A percentile compares a stretch with the other conserved stretches of the same genome.
Conservation (phyloP, 2,329 filamentous ascomycete genomes). For the Fusarium oligoseptatum region DNA sequence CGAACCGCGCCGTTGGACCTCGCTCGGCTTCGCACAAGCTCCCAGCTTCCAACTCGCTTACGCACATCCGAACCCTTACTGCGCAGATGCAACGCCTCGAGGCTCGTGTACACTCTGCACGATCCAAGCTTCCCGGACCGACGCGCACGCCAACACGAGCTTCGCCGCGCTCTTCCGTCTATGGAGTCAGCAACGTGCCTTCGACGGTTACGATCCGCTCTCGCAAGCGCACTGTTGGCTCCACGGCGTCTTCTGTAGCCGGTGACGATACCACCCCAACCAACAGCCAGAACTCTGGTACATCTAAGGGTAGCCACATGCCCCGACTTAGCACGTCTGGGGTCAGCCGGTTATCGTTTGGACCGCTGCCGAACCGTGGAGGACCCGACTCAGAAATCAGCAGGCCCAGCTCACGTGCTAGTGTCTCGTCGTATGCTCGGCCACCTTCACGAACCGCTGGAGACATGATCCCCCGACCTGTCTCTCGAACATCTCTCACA, state of each 20-base stretch:
- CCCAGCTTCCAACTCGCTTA: constrained; percentile 78
- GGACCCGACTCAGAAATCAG: constrained; percentile 58
- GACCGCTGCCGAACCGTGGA: constrained; percentile 69
- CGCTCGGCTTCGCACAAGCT: constrained; percentile 64
- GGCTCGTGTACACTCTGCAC: constrained; percentile 89
- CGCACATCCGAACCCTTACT: constrained; percentile 92
- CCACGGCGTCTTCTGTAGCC: constrained; percentile 63
- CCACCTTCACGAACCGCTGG: constrained; percentile 63
- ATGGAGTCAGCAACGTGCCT: constrained; percentile 60
- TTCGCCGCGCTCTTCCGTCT: constrained; percentile 74
- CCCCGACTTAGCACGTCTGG: constrained; percentile 72
- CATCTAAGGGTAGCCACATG: constrained; percentile 63
- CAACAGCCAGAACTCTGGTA: constrained; percentile 54
- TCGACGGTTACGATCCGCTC: constrained; percentile 75
- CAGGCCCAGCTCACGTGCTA: constrained; percentile 81
- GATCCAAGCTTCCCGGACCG: constrained; percentile 91
- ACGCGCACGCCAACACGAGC: constrained; percentile 81
- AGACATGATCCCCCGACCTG: constrained; percentile 70
- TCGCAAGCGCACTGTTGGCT: constrained; percentile 75
- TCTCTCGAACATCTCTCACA: constrained; percentile 73
- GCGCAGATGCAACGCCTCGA: constrained; percentile 98
- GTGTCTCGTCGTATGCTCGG: constrained; percentile 67
- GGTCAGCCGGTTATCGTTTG: constrained; percentile 74
- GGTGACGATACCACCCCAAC: constrained; percentile 66
- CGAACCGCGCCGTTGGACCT: constrained; percentile 66